These are phyloP conservation scores for Acer yangbiense DNA, from an alignment of 345 rosid genomes.

Conservation along the genomic window DNA sequence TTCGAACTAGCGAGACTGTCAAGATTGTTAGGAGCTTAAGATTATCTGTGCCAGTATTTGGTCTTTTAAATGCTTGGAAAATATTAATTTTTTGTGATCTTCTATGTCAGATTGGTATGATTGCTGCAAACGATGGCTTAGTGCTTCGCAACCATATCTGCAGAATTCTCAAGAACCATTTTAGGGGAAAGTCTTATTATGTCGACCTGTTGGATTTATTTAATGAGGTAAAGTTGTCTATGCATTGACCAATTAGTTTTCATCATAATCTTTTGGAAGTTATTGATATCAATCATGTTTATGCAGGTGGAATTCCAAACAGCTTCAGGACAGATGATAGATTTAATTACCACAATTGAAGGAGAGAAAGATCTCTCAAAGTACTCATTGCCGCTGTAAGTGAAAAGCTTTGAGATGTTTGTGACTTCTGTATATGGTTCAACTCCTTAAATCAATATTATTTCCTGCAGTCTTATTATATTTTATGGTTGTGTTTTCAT, in stretches of 20 bases:
- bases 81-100: neutral
- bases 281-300: conserved; percentile 15
- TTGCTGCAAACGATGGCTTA: conserved; percentile 56
- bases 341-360: conserved; percentile 45
- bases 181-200: conserved; percentile 53
- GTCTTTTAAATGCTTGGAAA: neutral
- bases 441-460: neutral
- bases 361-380: conserved; percentile 48
- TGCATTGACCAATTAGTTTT: neutral
- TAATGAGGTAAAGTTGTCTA: conserved; percentile 47
- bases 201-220: conserved; percentile 67
- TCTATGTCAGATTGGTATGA: conserved; percentile 37
- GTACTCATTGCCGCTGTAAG: conserved; percentile 39
- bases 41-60: neutral
- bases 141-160: conserved; percentile 64
- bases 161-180: conserved; percentile 63
- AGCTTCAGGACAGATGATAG: conserved; percentile 51
- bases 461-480: neutral
- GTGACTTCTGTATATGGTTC: neutral
- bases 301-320: conserved; percentile 51
- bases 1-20: neutral
- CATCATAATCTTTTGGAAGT: neutral
- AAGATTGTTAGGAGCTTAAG: neutral
- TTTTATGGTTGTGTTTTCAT: conserved; percentile 7
- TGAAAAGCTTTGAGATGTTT: neutral